Base-by-base conservation (phyloP, 108 stramenopile species). In the Epithemia pelagica region DNA sequence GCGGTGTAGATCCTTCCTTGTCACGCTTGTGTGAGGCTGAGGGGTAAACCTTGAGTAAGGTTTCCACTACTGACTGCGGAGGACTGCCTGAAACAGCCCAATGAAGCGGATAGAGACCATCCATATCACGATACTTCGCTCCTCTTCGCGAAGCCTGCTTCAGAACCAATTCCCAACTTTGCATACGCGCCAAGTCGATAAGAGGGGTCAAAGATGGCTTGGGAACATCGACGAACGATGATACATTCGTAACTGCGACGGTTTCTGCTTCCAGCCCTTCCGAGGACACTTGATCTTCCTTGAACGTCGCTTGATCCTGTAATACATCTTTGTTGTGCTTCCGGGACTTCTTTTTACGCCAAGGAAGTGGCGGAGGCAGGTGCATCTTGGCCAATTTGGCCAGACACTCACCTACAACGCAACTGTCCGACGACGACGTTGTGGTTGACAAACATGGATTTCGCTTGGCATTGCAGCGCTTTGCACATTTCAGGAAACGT, bases 91-190 rank as follows among this genome's bases (percentile, higher is more conserved):
- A 65, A 18, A 28, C 8, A 20, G 69, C 69, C 69, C 69, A 70
- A 54, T 70, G 69, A 10, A 70, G 61, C 28, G 69, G 69, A 55
- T 70, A 55, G 1, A 70, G 51, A 7, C 69, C 69, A 62, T 70
- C 69, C 20, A 32, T 15, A 27, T 70, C 69, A 24, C 26, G 52
- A 23, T 70, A 31, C 52, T 62, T 62, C 28, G 69, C 69, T n/a
- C n/a, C 51, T 22, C 52, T 22, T 19, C 69, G 60, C 18, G 27
- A 19, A 26, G 30, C 29, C 24, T 58, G 31, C 15, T 32, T 30
- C 5, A 68, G 10, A 7, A 68, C 23, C n/a, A 37, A 25, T 23
- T 58, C 27, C 69, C 69, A 70, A 20, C 62, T 28, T 55, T 70
- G 69, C 69, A 70, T 70, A 20, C 61, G 19, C 24, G 61, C 69